Evolutionary conservation across 306 rosid species (phyloP), one percentile per base, ranked within the genome.

Genomic region (Rosa persica): DNA sequence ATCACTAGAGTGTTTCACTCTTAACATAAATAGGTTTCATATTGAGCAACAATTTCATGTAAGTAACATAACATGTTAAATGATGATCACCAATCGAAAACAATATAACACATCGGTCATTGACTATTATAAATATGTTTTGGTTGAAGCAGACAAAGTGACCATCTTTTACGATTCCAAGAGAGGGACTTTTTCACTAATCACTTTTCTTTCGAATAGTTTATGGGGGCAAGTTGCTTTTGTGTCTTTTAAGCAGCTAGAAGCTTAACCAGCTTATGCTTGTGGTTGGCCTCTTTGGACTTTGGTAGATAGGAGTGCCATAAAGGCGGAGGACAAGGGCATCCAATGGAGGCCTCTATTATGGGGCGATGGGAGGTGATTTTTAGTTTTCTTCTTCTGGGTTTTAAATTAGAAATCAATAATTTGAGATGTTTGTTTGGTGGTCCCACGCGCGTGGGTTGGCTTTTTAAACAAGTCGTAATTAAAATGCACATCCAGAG

Each of bases 381-480:
- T 3, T 30, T 30, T 30, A 30, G 36, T 30, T 30, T 30, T 3
- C 36, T 30, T 30, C 36, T 30, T 11, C 10, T 10, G 49, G 49
- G 16, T 46, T 46, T 46, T 8, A 12, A 46, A 46, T 46, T 13
- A 30, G 36, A 30, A 30, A 2, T 19, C 16, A 11, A 25, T 44
- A n/a, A 8, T 34, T 44, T 16, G 34, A 1, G 38, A n/a, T 47
- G 52, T 76, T 65, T 23, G 34, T 11, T 2, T 57, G 36, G 90
- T 82, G 91, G 86, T 81, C 85, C 90, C 81, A 62, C 62, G 86
- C 92, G 96, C 92, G 87, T 86, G 89, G 88, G 87, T 23, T 84
- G 25, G 80, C 79, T 87, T 87, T 83, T 10, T 25, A 81, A 77
- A 71, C 80, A 81, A 85, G 81, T 82, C 17, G 86, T 73, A 80